These are phyloP conservation scores for Polytrichum formosum DNA, from an alignment of 225 moss, liverwort and hornwort genomes.

Conservation along the genomic window DNA sequence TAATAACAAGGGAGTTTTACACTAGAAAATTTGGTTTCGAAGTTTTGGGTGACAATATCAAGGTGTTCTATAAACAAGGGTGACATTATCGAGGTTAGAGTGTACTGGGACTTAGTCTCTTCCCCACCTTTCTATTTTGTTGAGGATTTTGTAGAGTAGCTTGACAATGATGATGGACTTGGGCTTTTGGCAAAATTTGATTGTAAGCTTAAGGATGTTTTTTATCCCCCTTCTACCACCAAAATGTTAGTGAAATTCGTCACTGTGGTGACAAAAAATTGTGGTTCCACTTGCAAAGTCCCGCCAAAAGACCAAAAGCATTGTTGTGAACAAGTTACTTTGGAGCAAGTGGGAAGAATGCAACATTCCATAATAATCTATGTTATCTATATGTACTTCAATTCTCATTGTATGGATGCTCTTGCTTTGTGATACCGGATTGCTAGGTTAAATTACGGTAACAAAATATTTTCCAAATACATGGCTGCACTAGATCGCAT, in stretches of 20 bases:
- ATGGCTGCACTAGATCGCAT: too few species aligned
- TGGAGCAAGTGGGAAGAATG: constrained; percentile 1
- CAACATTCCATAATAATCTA: background rate
- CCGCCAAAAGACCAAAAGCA: background rate
- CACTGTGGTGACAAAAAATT: background rate
- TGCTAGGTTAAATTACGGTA: too few species aligned
- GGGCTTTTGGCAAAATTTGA: background rate
- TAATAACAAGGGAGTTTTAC: too few species aligned
- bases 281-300: constrained; percentile 2
- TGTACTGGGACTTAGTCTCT: background rate
- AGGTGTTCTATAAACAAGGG: too few species aligned
- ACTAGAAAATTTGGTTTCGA: too few species aligned
- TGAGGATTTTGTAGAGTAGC: background rate
- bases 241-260: constrained; percentile 21
- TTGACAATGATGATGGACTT: background rate
- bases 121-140: background rate
- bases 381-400: too few species aligned
- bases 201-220: background rate
- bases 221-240: background rate
- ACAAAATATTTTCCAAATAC: too few species aligned
- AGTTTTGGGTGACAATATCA: too few species aligned
- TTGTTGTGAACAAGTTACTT: background rate
- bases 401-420: too few species aligned
- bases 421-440: too few species aligned
- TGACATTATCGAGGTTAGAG: too few species aligned